Base-by-base conservation (phyloP, 1,284 basidiomycete genomes). In the Rhodotorula sp. region DNA sequence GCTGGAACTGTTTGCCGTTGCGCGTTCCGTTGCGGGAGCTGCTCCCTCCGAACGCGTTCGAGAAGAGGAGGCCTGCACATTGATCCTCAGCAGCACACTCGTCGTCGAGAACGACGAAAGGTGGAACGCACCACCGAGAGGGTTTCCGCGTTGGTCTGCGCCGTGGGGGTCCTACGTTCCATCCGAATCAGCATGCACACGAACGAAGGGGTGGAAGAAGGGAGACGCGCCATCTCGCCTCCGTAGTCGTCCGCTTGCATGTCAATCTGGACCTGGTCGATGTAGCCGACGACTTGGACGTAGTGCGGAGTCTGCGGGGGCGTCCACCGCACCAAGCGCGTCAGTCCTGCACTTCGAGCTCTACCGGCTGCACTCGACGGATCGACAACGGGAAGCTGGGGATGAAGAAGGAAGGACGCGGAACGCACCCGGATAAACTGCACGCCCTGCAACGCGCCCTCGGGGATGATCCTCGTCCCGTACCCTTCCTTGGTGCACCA, bases 241-340 rank as follows among this genome's bases (percentile, higher is more conserved):
- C 89, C 89, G 30, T 77, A 84, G 76, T 91, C 89, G n/a, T 74
- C 80, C 0, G 78, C 40, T 15, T 77, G 65, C 40, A 90, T 79
- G 80, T 88, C 85, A 76, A 89, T 80, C 69, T 80, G 70, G 20
- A 80, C 81, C 81, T 89, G 88, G 77, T 89, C 83, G 71, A 89
- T 83, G 81, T 83, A 85, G 22, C 87, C 88, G 51, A 83, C 81
- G 65, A 88, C 81, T 53, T 88, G 86, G 50, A 89, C 81, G 77
- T 89, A 90, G 74, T 87, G 83, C 18, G 84, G 83, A 0, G 87
- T 88, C 73, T 84, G 81, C 20, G 28, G 18, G 18, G 24, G 18
- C 22, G 30, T 15, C 0, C 18, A 10, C n/a, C n/a, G n/a, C n/a
- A n/a, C n/a, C n/a, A n/a, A n/a, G n/a, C n/a, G n/a, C n/a, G n/a